phyloP scores from a whole-genome alignment of 2,329 filamentous ascomycete genomes.

The Didymella glomerata region DNA sequence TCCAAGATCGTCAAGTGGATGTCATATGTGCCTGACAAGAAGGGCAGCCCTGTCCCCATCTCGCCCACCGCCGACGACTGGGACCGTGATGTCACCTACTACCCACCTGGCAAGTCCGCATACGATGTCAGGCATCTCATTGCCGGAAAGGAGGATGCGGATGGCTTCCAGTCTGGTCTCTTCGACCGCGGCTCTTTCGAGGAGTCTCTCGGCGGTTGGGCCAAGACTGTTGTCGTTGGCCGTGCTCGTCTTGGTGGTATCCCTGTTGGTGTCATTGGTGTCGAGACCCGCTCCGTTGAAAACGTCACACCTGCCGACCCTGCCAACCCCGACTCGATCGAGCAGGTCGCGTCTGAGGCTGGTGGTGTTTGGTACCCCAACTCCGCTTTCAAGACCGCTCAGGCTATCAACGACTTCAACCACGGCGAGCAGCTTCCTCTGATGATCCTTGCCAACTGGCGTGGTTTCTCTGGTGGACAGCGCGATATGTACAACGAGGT shows the following conservation, averaged over 20 bases:
- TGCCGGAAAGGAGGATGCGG: conserved; percentile 81
- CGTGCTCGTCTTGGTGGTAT: conserved; percentile 97
- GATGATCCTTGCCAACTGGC: conserved; percentile 99
- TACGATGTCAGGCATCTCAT: conserved; percentile 97
- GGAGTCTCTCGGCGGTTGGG: conserved; percentile 96
- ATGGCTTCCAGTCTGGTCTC: conserved; percentile 87
- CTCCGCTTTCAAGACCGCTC: conserved; percentile 99
- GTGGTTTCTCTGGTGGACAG: conserved; percentile 99
- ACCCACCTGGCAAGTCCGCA: conserved; percentile 79
- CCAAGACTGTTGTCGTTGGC: conserved; percentile 93
- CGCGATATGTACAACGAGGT: conserved; percentile 99
- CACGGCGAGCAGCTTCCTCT: conserved; percentile 96
- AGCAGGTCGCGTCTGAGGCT: conserved; percentile 92
- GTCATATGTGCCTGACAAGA: conserved; percentile 96
- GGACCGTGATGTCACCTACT: conserved; percentile 91
- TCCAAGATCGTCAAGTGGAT: conserved; percentile 98
- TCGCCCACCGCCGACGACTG: conserved; percentile 83
- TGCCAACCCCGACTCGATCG: conserved; percentile 97
- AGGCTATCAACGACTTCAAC: conserved; percentile 99
- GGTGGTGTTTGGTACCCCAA: conserved; percentile 99
- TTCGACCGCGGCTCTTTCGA: conserved; percentile 98
- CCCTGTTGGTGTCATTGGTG: conserved; percentile 96
- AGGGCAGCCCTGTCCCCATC: conserved; percentile 91
- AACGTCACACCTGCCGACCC: conserved; percentile 96
- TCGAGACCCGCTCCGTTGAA: conserved; percentile 95